phyloP scores from a whole-genome alignment of 2,329 filamentous ascomycete species.

The Lasiodiplodia citricola region DNA sequence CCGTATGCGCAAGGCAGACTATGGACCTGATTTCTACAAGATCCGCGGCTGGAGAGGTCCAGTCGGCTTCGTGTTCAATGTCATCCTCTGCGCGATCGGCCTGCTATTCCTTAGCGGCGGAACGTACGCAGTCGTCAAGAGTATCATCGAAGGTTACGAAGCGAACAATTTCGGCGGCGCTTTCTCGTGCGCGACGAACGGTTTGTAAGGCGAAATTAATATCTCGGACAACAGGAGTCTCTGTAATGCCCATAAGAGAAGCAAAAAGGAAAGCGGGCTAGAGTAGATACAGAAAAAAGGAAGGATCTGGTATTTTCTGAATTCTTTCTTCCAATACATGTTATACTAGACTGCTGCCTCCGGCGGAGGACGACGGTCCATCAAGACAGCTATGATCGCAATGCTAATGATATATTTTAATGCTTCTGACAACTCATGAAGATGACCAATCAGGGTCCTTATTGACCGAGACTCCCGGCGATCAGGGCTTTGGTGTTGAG shows the following conservation, averaged over 20 bases:
- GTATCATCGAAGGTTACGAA: constrained; percentile 75
- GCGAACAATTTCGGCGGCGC: constrained; percentile 69
- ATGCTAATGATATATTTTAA: constrained; percentile 11
- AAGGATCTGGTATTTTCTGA: neutral
- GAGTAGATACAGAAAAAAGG: neutral
- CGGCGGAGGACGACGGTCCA: neutral
- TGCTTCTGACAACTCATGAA: neutral
- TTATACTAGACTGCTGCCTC: neutral
- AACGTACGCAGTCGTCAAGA: constrained; percentile 75
- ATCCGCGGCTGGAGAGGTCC: constrained; percentile 59
- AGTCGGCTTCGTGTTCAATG: constrained; percentile 68
- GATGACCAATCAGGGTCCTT: neutral
- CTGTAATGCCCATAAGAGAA: neutral
- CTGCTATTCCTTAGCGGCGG: constrained; percentile 82
- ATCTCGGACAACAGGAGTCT: no score
- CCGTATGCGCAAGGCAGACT: constrained; percentile 72
- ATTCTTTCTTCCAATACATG: neutral
- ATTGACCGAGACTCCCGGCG: neutral
- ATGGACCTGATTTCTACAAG: constrained; percentile 59
- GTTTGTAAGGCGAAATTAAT: constrained; percentile 50
- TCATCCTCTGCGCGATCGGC: constrained; percentile 74
- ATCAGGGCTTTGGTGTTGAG: neutral
- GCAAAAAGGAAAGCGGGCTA: neutral
- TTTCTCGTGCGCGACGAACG: constrained; percentile 76
- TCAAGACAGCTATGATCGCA: neutral